These are phyloP conservation scores for Tulasnella sp. DNA, from an alignment of 768 basidiomycete genomes.

Conservation along the genomic window DNA sequence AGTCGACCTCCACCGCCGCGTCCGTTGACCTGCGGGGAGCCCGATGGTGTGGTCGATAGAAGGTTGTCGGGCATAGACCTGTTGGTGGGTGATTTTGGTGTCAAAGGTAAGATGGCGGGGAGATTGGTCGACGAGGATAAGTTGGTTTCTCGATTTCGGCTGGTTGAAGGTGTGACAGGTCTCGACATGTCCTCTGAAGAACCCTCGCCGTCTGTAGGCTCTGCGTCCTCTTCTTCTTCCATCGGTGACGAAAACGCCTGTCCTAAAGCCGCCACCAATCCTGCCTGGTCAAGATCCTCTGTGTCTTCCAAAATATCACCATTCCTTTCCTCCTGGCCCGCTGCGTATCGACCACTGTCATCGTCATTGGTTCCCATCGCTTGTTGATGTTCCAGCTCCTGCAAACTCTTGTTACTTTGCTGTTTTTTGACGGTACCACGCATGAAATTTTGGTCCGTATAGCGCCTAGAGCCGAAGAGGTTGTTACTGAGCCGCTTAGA, in stretches of 20 bases:
- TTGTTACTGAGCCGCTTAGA: constrained; percentile 76
- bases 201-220: not conserved
- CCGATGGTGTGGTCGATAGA: not conserved
- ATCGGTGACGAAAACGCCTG: too few species aligned
- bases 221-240: too few species aligned
- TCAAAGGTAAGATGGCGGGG: not conserved
- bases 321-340: not conserved
- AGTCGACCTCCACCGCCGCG: not conserved
- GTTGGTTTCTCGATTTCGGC: not conserved
- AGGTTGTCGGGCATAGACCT: not conserved
- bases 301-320: too few species aligned
- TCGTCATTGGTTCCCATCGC: not conserved
- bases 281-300: too few species aligned
- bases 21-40: not conserved
- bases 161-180: not conserved
- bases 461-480: constrained; percentile 69
- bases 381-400: not conserved
- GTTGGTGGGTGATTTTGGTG: not conserved
- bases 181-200: not conserved
- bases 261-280: too few species aligned
- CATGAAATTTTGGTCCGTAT: constrained; percentile 63
- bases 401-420: constrained; percentile 8
- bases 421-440: constrained; percentile 25
- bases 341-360: not conserved
- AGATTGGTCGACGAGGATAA: too few species aligned